Evolutionary conservation across 2,329 filamentous ascomycete species (phyloP), one percentile per base, ranked within the genome.

Genomic region (Penicillium sclerotigenum): DNA sequence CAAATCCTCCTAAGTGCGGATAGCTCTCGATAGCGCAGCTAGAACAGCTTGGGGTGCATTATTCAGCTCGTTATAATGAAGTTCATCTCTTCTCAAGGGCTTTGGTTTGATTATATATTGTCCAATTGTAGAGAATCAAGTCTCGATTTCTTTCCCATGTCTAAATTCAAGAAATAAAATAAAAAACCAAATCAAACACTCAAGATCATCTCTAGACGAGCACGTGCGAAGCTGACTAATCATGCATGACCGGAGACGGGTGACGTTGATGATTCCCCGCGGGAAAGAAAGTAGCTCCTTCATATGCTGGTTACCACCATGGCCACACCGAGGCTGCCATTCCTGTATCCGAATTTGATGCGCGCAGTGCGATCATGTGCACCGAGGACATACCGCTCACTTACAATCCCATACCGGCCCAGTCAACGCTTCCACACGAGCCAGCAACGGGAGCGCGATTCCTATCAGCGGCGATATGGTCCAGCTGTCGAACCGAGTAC

Each of bases 281-380:
- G 62, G 63, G 56, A 65, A 66, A 64, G 47, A 43, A 46, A 52
- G 41, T 64, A 31, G 53, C 54, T 51, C 52, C 49, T 61, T 50
- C 47, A 52, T 57, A 57, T 31, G 37, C 28, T 33, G 54, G 45
- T 50, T 38, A 42, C 54, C 59, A 71, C 65, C 59, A 90, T 90
- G 84, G 80, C 86, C 60, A 79, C 82, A 24, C 76, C 79, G 58
- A 80, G 87, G 66, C 77, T 90, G 57, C 83, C 83, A 16, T 89
- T 89, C 66, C 77, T 90, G 18, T 89, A 88, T 63, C 86, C 87
- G 43, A 84, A 85, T 63, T 73, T 89, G 52, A 83, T 87, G 71
- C 83, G 85, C 52, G 77, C 80, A 16, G 71, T 80, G 60, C 78
- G 80, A 67, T 72, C 72, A 68, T 83, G 73, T 69, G 77, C 74